These are phyloP conservation scores for Citrullus mucosospermus DNA, from an alignment of 306 rosid genomes.

Conservation along the genomic window DNA sequence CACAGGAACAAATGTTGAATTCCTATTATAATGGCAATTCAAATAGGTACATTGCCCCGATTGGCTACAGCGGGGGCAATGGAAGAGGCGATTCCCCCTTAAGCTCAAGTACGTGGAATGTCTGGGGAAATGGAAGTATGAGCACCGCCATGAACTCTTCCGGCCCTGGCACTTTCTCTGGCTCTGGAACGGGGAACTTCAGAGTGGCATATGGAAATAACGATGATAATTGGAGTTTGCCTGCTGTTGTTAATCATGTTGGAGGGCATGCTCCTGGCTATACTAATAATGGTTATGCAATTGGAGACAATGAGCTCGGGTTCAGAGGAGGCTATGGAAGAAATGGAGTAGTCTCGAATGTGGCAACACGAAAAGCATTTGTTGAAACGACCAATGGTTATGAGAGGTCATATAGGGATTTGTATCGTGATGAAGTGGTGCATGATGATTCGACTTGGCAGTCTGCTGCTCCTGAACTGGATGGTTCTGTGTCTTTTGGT, in stretches of 20 bases:
- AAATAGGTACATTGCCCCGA: slow-evolving; percentile 58
- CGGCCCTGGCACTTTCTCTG: slow-evolving; percentile 40
- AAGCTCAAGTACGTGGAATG: slow-evolving; percentile 62
- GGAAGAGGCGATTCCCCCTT: slow-evolving; percentile 57
- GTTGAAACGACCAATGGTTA: slow-evolving; percentile 44
- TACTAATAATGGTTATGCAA: slow-evolving; percentile 48
- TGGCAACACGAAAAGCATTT: slow-evolving; percentile 38
- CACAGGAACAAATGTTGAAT: slow-evolving; percentile 60
- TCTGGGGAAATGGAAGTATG: slow-evolving; percentile 74
- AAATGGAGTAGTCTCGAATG: slow-evolving; percentile 35
- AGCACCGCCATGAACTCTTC: slow-evolving; percentile 33
- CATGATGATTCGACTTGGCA: slow-evolving; percentile 63
- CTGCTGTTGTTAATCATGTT: slow-evolving; percentile 37
- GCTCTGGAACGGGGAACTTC: slow-evolving; percentile 54
- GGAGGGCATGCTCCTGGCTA: slow-evolving; percentile 54
- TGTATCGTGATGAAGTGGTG: slow-evolving; percentile 48
- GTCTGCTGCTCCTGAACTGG: slow-evolving; percentile 62
- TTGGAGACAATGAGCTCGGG: slow-evolving; percentile 59
- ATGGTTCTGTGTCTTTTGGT: slow-evolving; percentile 56
- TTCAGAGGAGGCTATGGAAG: slow-evolving; percentile 68
- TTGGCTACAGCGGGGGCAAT: slow-evolving; percentile 47
- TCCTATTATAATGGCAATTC: slow-evolving; percentile 58
- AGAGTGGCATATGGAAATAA: slow-evolving; percentile 59
- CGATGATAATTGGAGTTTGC: slow-evolving; percentile 51
- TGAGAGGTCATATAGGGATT: slow-evolving; percentile 65